A percentile compares a stretch with the other conserved stretches of the same genome.
These are phyloP conservation scores for Oidium heveae DNA, from an alignment of 2,329 filamentous ascomycete species.

Conservation along the genomic window DNA sequence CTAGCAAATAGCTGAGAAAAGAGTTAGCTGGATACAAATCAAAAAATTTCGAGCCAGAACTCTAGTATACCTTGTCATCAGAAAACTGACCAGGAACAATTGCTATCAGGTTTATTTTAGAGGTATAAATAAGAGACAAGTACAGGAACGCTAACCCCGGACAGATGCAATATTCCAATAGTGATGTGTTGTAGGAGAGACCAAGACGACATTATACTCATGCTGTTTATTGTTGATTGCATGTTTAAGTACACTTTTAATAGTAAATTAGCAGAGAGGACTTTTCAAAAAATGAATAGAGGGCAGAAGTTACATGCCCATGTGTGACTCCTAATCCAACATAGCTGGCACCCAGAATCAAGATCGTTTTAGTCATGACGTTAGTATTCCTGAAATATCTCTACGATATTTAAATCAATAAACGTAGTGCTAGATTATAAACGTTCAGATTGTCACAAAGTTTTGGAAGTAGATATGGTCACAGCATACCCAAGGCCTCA, in stretches of 20 bases:
- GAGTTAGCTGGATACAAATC: too few species aligned
- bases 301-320: conserved; percentile 12
- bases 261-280: too few species aligned
- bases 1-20: conserved; percentile 14
- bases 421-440: too few species aligned
- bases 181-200: conserved; percentile 25
- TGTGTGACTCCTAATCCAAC: conserved; percentile 26
- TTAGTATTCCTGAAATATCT: background rate
- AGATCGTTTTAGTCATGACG: conserved; percentile 15
- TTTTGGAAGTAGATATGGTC: too few species aligned
- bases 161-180: conserved; percentile 25
- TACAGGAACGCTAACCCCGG: conserved; percentile 13
- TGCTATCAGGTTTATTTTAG: conserved; percentile 1
- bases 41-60: background rate
- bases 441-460: too few species aligned
- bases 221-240: conserved; percentile 11
- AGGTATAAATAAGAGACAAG: background rate
- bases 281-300: background rate
- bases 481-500: too few species aligned
- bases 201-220: conserved; percentile 25
- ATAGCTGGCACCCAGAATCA: conserved; percentile 30
- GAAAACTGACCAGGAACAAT: conserved; percentile 20
- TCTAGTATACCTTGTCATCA: conserved; percentile 15
- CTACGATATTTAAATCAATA: too few species aligned
- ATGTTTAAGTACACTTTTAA: conserved; percentile 20